A percentile compares a stretch with the other conserved stretches of the same genome.
phyloP scores from a whole-genome alignment of 2,329 filamentous ascomycete species.

The Acrodontium crateriforme region DNA sequence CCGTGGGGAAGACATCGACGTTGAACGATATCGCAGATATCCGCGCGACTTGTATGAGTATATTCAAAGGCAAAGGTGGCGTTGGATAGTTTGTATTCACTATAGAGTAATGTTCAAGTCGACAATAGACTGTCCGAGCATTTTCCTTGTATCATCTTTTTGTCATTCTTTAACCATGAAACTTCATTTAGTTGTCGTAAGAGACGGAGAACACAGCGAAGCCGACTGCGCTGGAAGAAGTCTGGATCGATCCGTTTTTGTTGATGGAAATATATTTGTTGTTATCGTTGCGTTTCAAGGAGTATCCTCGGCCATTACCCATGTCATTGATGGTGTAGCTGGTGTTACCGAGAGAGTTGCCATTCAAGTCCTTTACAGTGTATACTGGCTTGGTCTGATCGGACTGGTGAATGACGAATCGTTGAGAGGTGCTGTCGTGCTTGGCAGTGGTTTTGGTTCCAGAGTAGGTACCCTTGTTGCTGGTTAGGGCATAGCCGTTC shows the following conservation, averaged over 20 bases:
- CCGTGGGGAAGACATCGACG: too few relatives aligned
- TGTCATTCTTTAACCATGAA: too few relatives aligned
- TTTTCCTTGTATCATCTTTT: too few relatives aligned
- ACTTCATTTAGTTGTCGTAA: conserved; percentile 10
- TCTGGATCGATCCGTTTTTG: conserved; percentile 4
- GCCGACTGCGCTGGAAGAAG: conserved; percentile 5
- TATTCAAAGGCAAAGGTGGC: too few relatives aligned
- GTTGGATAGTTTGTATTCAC: too few relatives aligned
- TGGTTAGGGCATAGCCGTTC: conserved; percentile 28
- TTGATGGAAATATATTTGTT: conserved; percentile 11
- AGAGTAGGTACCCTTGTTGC: conserved; percentile 3
- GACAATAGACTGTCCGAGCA: too few relatives aligned
- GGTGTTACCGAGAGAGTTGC: conserved; percentile 5
- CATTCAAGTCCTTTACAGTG: too few relatives aligned
- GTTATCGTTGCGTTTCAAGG: conserved; percentile 13
- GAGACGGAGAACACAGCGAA: conserved; percentile 22
- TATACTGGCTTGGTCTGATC: too few relatives aligned
- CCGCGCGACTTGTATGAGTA: too few relatives aligned
- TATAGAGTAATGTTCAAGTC: too few relatives aligned
- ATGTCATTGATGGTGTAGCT: conserved; percentile 22
- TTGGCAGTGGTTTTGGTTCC: conserved; percentile 15
- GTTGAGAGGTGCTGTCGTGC: conserved; percentile 31
- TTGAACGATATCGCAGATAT: too few relatives aligned
- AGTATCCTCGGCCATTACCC: conserved; percentile 24
- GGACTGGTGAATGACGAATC: conserved; percentile 38